phyloP scores from a whole-genome alignment of 805 yeast genomes.

The Ogataea glucozyma region DNA sequence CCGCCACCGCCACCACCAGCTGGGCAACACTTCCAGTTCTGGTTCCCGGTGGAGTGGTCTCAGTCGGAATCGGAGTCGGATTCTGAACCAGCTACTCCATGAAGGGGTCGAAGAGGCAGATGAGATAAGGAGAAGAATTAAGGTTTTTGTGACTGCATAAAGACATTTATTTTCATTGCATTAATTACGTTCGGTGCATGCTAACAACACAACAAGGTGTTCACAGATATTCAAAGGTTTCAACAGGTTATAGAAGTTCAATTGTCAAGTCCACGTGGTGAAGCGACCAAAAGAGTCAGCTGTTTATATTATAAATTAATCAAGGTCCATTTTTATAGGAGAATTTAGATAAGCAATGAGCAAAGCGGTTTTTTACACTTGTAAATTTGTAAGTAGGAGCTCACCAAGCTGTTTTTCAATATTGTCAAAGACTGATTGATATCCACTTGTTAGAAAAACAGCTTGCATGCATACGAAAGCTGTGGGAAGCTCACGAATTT shows the following conservation, averaged over 20 bases:
- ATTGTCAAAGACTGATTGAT: too few relatives aligned
- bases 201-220: not conserved
- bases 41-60: constrained; percentile 2
- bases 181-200: not conserved
- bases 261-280: too few relatives aligned
- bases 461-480: too few relatives aligned
- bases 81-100: constrained; percentile 4
- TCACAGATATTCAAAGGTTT: not conserved
- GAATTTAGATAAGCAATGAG: too few relatives aligned
- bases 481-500: too few relatives aligned
- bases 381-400: too few relatives aligned
- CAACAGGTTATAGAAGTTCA: constrained; percentile 1
- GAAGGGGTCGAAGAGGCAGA: not conserved
- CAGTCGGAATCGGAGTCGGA: constrained; percentile 7
- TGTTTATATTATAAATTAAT: not conserved
- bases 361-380: too few relatives aligned
- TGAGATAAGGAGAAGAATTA: not conserved
- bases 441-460: too few relatives aligned
- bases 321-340: not conserved
- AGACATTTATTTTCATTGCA: not conserved
- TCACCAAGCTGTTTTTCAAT: too few relatives aligned
- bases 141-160: too few relatives aligned
- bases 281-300: not conserved
- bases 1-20: constrained; percentile 6
- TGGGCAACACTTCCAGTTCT: constrained; percentile 1